Conservation (phyloP, 768 basidiomycete genomes). For the Hirschioporus abietinus region DNA sequence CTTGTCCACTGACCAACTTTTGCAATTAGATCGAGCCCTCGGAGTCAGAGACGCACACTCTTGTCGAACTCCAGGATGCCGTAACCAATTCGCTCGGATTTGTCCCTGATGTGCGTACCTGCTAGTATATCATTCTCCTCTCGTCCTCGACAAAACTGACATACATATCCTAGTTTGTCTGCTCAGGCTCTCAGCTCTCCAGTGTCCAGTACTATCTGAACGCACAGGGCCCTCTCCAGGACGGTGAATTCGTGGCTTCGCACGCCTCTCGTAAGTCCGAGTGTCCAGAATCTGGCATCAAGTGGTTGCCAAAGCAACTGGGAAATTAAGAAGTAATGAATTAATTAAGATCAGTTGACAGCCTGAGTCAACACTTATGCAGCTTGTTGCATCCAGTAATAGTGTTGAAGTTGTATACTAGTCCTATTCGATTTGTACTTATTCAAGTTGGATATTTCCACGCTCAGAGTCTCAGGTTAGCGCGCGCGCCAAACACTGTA, state of each 20-base stretch:
- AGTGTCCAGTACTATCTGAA: conserved; percentile 11
- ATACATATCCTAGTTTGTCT: neutral
- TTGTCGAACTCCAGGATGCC: conserved; percentile 8
- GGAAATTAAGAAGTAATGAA: neutral
- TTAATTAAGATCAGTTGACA: too few relatives aligned
- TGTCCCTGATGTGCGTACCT: conserved; percentile 6
- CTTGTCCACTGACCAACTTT: neutral
- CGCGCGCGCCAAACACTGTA: too few relatives aligned
- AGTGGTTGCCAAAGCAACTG: neutral
- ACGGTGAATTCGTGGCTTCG: conserved; percentile 7
- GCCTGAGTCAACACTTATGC: too few relatives aligned
- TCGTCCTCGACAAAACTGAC: neutral
- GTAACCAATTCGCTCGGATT: conserved; percentile 8
- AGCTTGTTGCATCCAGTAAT: too few relatives aligned
- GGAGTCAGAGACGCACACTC: conserved; percentile 7
- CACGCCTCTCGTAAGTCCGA: neutral
- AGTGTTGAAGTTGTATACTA: too few relatives aligned
- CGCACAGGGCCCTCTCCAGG: conserved; percentile 11
- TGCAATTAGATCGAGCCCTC: conserved; percentile 8
- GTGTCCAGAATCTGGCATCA: neutral
- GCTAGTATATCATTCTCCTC: neutral
- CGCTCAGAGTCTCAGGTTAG: too few relatives aligned
- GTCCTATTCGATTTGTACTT: too few relatives aligned
- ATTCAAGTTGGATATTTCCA: too few relatives aligned
- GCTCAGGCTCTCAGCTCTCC: neutral